These are phyloP conservation scores for Begonia peltatifolia DNA, from an alignment of 306 rosid genomes.

Conservation along the genomic window DNA sequence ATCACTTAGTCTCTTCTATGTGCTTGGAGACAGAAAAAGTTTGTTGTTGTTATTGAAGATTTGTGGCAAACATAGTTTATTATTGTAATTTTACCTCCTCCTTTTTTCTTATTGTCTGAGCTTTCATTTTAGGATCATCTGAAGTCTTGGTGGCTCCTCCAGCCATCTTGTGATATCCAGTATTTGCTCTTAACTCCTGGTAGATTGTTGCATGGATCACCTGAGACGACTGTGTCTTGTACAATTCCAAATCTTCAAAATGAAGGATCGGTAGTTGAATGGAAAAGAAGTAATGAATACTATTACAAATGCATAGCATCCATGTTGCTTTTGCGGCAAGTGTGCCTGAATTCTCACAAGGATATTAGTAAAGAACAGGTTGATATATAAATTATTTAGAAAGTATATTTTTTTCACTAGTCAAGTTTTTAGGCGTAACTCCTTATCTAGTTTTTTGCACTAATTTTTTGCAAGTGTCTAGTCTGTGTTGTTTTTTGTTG, in stretches of 20 bases:
- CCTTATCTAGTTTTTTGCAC: too few species aligned
- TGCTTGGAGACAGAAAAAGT: too few species aligned
- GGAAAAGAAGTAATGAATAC: constrained; percentile 46
- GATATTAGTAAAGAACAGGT: constrained; percentile 70
- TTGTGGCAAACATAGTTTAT: too few species aligned
- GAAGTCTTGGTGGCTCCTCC: constrained; percentile 84
- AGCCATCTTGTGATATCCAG: constrained; percentile 32
- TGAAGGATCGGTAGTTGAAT: constrained; percentile 26
- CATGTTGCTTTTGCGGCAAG: constrained; percentile 50
- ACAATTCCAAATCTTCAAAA: constrained; percentile 10
- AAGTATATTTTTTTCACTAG: neutral
- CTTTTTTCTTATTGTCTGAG: too few species aligned
- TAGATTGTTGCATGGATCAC: constrained; percentile 22
- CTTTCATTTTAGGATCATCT: constrained; percentile 31
- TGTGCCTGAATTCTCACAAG: constrained; percentile 48
- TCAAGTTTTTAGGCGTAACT: too few species aligned
- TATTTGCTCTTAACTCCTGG: constrained; percentile 31
- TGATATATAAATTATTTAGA: constrained; percentile 1
- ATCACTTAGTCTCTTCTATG: too few species aligned
- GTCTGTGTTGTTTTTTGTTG: too few species aligned
- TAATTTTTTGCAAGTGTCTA: too few species aligned
- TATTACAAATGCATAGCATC: constrained; percentile 66
- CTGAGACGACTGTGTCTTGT: constrained; percentile 14
- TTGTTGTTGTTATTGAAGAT: too few species aligned
- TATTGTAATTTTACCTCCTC: too few species aligned